Base-by-base conservation (phyloP, 2,329 filamentous ascomycete species). In the Penicillium occitanis region DNA sequence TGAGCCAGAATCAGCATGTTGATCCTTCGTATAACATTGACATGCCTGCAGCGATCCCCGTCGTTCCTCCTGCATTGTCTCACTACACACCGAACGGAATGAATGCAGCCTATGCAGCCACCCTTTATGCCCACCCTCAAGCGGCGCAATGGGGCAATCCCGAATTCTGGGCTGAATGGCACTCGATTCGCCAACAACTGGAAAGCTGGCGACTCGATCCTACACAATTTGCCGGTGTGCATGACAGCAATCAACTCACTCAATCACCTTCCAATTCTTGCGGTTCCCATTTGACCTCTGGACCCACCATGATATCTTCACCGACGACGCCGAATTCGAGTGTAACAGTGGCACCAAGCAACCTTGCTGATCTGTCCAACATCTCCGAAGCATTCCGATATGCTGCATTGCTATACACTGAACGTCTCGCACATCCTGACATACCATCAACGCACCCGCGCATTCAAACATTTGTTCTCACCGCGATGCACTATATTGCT, bases 341-440 rank as follows among this genome's bases (percentile, higher is more conserved):
- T 35, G 73, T 71, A 13, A 68, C 72, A 44, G 74, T 80, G 1
- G 85, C 85, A 0, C 80, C 85, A 10, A 84, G 84, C 7, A 90
- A 95, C 75, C 80, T 91, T 1, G 84, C 88, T 25, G 92, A 96
- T 69, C 83, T 97, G 11, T 85, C 88, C 40, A 91, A 93, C 72
- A 90, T 97, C 61, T 96, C 91, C 22, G 92, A 97, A 77, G 91
- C 91, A 11, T 97, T 97, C 83, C 91, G 93, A 19, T 93, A 95
- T 76, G 89, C 93, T 0, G 93, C 93, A 0, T 84, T 97, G 40
- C 85, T 97, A 11, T 97, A 97, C 81, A 93, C 91, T 10, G 92
- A 96, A 80, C 90, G 93, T 4, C 87, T 97, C 28, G 92, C 91
- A 1, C 88, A 90, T 70, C 93, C 93, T 0, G 85, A 86, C 65